These are phyloP conservation scores for Malus hybrid DNA, from an alignment of 331 rosid genomes.

Conservation along the genomic window DNA sequence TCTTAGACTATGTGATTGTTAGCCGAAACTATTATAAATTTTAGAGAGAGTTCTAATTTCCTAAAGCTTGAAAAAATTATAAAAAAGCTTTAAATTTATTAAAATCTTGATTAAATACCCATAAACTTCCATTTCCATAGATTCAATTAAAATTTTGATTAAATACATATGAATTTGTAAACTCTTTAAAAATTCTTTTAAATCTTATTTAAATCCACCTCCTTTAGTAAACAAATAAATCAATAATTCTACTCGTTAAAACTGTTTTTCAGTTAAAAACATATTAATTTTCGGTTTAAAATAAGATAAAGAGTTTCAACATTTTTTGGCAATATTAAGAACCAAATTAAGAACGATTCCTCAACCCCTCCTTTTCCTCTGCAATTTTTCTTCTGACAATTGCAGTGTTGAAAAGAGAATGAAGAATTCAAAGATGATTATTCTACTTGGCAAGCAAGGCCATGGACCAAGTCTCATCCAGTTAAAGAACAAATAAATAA, in stretches of 20 bases:
- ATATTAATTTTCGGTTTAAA: not conserved
- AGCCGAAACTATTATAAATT: no score
- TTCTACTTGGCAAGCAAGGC: slow-evolving; percentile 4
- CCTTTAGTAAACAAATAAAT: not conserved
- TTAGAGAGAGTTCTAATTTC: no score
- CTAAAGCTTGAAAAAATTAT: no score
- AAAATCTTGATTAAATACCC: no score
- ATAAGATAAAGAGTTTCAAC: not conserved
- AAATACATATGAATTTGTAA: no score
- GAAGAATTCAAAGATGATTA: slow-evolving; percentile 23
- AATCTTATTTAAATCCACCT: no score
- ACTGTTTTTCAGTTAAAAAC: not conserved
- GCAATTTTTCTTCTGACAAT: not conserved
- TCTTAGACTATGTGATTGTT: no score
- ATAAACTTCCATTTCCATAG: no score
- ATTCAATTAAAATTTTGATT: no score
- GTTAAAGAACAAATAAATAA: not conserved
- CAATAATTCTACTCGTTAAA: not conserved
- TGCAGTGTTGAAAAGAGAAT: not conserved
- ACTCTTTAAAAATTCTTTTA: no score
- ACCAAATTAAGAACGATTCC: not conserved
- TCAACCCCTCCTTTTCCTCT: not conserved
- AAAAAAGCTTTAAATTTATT: no score
- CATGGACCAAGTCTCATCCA: slow-evolving; percentile 31
- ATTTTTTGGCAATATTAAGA: not conserved